These are phyloP conservation scores for Naganishia kalamii DNA, from an alignment of 768 basidiomycete species.

Conservation along the genomic window DNA sequence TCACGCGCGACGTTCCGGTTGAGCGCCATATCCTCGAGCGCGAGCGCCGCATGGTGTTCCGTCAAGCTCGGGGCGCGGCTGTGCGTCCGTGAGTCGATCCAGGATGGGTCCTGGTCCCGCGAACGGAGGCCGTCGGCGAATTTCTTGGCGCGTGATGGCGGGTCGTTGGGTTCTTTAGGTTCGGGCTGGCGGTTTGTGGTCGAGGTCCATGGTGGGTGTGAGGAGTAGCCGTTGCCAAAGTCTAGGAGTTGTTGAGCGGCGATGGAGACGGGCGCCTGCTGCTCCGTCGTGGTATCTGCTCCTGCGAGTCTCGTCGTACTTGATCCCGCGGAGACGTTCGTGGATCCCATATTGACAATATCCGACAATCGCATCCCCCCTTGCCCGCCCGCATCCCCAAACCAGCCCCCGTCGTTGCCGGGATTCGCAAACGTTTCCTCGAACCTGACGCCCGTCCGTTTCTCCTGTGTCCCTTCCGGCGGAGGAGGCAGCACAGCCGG, in stretches of 20 bases:
- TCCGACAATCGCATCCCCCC: constrained; percentile 3
- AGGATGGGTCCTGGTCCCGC: no score
- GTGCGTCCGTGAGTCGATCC: no score
- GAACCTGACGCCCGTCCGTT: no score
- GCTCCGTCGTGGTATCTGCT: neutral
- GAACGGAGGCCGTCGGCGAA: constrained; percentile 8
- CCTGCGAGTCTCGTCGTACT: neutral
- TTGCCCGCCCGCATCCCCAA: neutral
- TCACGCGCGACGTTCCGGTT: no score
- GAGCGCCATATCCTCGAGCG: neutral
- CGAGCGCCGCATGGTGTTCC: constrained; percentile 1
- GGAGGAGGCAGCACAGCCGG: neutral
- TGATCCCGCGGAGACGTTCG: neutral
- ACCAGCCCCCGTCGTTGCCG: no score
- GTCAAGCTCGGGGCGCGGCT: neutral
- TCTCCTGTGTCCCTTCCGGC: no score
- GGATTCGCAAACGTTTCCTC: no score
- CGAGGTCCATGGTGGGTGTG: neutral
- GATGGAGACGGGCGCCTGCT: neutral
- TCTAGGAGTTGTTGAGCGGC: neutral
- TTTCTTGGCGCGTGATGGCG: neutral
- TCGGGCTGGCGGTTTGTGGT: neutral
- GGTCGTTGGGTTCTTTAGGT: neutral
- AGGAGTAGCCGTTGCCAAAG: neutral
- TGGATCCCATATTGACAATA: neutral